These are phyloP conservation scores for Globisporangium orthogonon DNA, from an alignment of 352 stramenopile genomes.

Conservation along the genomic window DNA sequence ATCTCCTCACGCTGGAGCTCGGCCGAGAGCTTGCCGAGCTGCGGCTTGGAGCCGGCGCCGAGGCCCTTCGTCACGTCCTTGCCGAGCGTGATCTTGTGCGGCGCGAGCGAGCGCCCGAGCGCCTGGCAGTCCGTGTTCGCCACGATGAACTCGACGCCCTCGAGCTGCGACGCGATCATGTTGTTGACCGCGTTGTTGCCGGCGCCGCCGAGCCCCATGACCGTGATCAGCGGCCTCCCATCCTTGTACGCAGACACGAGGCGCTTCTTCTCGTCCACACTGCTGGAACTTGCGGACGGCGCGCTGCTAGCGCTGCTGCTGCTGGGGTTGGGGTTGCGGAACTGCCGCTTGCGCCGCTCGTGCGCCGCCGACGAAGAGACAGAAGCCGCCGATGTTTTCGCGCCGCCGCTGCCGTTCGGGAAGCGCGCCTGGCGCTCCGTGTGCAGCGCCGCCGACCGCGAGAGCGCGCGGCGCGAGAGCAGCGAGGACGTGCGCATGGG, in stretches of 20 bases:
- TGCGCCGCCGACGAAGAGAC: neutral
- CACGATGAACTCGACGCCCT: slow-evolving; percentile 93
- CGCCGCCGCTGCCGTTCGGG: slow-evolving; percentile 4
- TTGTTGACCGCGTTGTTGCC: slow-evolving; percentile 88
- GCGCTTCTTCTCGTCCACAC: slow-evolving; percentile 30
- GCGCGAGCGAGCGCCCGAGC: slow-evolving; percentile 66
- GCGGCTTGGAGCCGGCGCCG: slow-evolving; percentile 73
- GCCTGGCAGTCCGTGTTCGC: slow-evolving; percentile 95
- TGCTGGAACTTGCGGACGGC: too few relatives aligned
- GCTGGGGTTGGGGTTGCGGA: slow-evolving; percentile 1
- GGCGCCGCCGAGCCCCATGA: slow-evolving; percentile 77
- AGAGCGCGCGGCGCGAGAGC: slow-evolving; percentile 11
- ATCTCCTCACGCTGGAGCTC: slow-evolving; percentile 89
- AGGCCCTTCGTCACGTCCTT: slow-evolving; percentile 84
- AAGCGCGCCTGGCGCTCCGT: slow-evolving; percentile 11
- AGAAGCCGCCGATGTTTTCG: neutral
- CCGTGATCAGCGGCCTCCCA: slow-evolving; percentile 80
- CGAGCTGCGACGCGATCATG: slow-evolving; percentile 84
- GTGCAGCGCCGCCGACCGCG: slow-evolving; percentile 9
- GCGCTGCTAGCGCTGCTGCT: too few relatives aligned
- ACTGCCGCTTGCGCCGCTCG: slow-evolving; percentile 17
- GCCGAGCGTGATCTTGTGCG: slow-evolving; percentile 78
- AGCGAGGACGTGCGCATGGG: slow-evolving; percentile 9
- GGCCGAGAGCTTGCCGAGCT: slow-evolving; percentile 75
- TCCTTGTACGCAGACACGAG: slow-evolving; percentile 63